Evolutionary conservation across 495 filamentous ascomycete genomes (phyloP), one percentile per base, ranked within the genome.

Genomic region (Podospora australis): DNA sequence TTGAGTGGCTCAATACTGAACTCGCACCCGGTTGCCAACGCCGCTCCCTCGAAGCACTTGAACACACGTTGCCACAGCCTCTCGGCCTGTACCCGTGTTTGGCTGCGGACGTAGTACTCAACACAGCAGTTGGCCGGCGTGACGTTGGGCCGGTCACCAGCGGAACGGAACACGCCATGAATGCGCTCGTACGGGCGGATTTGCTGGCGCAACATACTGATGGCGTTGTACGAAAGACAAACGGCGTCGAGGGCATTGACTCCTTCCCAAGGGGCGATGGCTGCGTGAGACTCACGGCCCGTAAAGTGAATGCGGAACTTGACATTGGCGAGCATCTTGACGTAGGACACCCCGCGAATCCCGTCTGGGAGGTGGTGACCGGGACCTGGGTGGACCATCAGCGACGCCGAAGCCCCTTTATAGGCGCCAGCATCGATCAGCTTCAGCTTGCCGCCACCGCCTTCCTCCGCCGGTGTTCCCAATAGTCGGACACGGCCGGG

Each of bases 381-480:
- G 0, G 72, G 68, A 4, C 70, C 65, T 0, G 75, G 75, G 34
- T 80, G 78, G 0, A 75, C 70, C 77, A 81, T 80, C 21, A 81
- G 57, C 32, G 68, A 68, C 5, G 75, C 75, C 34, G 69, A 59
- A 5, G 72, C 69, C 34, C 52, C 68, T 4, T 64, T 59, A 55
- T 75, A 80, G 1, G 77, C 78, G 0, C 76, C 76, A 0, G 65
- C 68, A 0, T 64, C 60, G 22, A 80, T 72, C 8, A 81, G 59
- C 14, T 64, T 69, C 2, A 74, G 60, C 54, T 80, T 81, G 5
- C 69, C 70, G 36, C 69, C 70, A 40, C 69, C 67, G 16, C 67
- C 78, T 54, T 88, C 83, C 58, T 88, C 84, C 0, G 81, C 84
- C 2, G 84, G 84, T 0, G 83, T 87, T 1, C 84, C 84, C 8